phyloP scores from a whole-genome alignment of 805 yeast species.

The Ogataea paradorogensis region DNA sequence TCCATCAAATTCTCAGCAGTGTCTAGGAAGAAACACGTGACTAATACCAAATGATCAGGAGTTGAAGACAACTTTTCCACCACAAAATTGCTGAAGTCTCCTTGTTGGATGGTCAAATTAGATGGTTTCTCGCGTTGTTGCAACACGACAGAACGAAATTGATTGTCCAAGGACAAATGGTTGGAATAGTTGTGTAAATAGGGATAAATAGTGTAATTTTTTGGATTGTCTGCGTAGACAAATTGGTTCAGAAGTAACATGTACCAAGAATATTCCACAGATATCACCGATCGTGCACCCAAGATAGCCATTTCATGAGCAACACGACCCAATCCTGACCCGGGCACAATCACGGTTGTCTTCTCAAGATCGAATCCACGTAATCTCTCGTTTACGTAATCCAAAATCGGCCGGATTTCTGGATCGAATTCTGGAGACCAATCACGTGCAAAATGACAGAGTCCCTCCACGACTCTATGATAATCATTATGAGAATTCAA shows the following conservation, averaged over 20 bases:
- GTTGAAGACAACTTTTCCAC: constrained; percentile 22
- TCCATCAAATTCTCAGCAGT: constrained; percentile 85
- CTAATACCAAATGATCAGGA: constrained; percentile 50
- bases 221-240: constrained; percentile 37
- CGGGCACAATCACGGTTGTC: constrained; percentile 72
- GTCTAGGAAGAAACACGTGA: constrained; percentile 79
- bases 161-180: constrained; percentile 47
- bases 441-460: constrained; percentile 78
- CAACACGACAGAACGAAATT: constrained; percentile 43
- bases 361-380: constrained; percentile 21
- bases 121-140: constrained; percentile 37
- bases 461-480: constrained; percentile 57
- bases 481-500: constrained; percentile 25
- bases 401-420: constrained; percentile 53
- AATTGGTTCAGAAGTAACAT: constrained; percentile 72
- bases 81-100: constrained; percentile 62
- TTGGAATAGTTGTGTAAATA: constrained; percentile 68
- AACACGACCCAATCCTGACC: constrained; percentile 80
- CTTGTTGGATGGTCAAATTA: constrained; percentile 48
- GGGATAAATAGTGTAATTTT: constrained; percentile 39
- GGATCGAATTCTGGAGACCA: constrained; percentile 52
- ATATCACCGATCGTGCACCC: constrained; percentile 48
- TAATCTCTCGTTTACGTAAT: constrained; percentile 49
- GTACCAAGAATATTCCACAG: constrained; percentile 71
- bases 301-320: constrained; percentile 56